Conservation (phyloP, 148 eudicot genomes). For the Rhododendron simsii region DNA sequence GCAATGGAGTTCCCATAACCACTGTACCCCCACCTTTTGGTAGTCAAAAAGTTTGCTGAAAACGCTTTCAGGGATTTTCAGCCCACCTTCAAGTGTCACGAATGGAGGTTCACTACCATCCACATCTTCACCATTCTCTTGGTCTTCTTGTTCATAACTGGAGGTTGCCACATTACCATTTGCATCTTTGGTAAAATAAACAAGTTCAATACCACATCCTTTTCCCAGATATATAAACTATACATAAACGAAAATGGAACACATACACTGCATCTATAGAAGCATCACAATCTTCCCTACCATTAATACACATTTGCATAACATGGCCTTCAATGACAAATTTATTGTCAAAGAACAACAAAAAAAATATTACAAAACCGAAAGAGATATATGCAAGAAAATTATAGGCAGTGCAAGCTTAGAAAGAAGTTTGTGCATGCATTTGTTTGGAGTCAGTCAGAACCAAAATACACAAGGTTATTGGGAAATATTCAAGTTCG, state of each 20-base stretch:
- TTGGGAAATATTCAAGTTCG: background rate
- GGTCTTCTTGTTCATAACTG: conserved; percentile 40
- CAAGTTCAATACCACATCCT: conserved; percentile 11
- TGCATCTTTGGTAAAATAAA: conserved; percentile 32
- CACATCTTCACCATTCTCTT: conserved; percentile 40
- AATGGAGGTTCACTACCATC: conserved; percentile 41
- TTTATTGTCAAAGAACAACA: background rate
- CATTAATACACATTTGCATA: background rate
- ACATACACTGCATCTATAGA: background rate
- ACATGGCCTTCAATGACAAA: background rate
- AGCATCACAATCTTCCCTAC: background rate
- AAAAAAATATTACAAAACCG: background rate
- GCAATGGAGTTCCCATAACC: conserved; percentile 99
- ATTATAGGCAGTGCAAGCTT: background rate
- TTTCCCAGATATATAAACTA: background rate
- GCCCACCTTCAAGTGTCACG: conserved; percentile 86
- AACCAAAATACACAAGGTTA: background rate
- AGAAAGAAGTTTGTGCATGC: background rate
- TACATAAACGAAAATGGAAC: background rate
- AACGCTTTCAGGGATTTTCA: conserved; percentile 71
- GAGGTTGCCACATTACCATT: conserved; percentile 27
- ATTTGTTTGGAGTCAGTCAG: background rate
- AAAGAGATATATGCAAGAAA: background rate
- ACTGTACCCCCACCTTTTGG: conserved; percentile 96
- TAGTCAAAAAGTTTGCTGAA: conserved; percentile 84